Evolutionary conservation across 2,329 filamentous ascomycete genomes (phyloP).

Genomic region (Ascochyta fabae): DNA sequence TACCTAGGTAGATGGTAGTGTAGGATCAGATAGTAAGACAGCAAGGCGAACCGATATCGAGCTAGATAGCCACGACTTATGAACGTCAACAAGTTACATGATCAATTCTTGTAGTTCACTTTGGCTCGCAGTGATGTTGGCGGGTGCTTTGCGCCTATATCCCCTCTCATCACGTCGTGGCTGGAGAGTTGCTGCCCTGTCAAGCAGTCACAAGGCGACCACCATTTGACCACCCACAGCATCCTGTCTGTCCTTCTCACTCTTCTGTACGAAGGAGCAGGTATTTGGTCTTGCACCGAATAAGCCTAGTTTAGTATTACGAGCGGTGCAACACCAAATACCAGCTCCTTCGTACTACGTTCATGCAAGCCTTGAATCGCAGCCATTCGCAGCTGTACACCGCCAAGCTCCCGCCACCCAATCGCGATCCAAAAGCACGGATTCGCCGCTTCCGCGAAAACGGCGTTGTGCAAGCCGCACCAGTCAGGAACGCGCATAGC

Average conservation of each 20-base stretch:
- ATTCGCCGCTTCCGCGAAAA: constrained; percentile 12
- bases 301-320: too few relatives aligned
- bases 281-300: too few relatives aligned
- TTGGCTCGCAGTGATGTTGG: not conserved
- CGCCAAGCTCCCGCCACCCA: constrained; percentile 15
- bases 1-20: constrained; percentile 26
- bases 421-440: constrained; percentile 10
- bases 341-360: not conserved
- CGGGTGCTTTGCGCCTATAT: not conserved
- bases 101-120: not conserved
- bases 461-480: constrained; percentile 9
- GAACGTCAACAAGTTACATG: constrained; percentile 3
- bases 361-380: not conserved
- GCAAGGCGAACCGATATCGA: constrained; percentile 7
- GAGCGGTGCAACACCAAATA: too few relatives aligned
- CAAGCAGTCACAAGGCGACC: constrained; percentile 7
- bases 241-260: not conserved
- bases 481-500: constrained; percentile 15
- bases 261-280: not conserved
- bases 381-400: constrained; percentile 9
- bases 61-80: constrained; percentile 13
- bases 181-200: not conserved
- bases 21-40: constrained; percentile 16
- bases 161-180: not conserved
- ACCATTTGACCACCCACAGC: not conserved